A percentile compares a stretch with the other conserved stretches of the same genome.
Evolutionary conservation across 1,284 basidiomycete genomes (phyloP).

Genomic region (Trametes hirsuta): DNA sequence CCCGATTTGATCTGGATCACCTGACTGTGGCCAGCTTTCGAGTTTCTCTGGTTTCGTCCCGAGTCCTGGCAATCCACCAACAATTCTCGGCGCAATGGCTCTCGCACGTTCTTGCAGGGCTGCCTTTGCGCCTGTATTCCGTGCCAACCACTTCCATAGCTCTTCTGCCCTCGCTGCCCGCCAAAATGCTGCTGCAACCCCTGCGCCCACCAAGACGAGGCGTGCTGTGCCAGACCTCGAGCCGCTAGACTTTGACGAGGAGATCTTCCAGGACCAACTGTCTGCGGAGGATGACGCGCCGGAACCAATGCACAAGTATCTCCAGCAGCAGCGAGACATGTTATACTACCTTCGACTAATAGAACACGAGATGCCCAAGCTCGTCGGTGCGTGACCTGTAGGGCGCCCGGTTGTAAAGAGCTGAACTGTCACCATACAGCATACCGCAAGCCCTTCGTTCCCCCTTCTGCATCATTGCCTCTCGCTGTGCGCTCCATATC

Average conservation of each 20-base stretch:
- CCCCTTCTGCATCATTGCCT: constrained; percentile 59
- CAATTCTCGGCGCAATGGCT: constrained; percentile 25
- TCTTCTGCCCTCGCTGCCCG: constrained; percentile 19
- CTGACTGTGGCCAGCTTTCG: constrained; percentile 20
- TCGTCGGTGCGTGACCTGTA: constrained; percentile 65
- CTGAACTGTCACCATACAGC: constrained; percentile 43
- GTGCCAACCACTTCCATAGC: constrained; percentile 23
- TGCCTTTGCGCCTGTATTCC: constrained; percentile 13
- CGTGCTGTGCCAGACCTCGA: constrained; percentile 19
- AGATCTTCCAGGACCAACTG: constrained; percentile 24
- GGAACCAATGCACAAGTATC: constrained; percentile 44
- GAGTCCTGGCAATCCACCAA: background rate
- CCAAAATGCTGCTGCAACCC: constrained; percentile 4
- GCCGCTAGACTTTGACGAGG: constrained; percentile 17
- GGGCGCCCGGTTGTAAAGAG: constrained; percentile 13
- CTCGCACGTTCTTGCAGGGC: constrained; percentile 25
- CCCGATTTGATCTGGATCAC: constrained; percentile 17
- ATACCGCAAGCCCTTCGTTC: constrained; percentile 75
- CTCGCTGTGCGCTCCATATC: constrained; percentile 75
- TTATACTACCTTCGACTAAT: constrained; percentile 80
- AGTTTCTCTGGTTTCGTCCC: constrained; percentile 4
- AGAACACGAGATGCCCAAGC: constrained; percentile 81
- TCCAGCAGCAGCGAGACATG: constrained; percentile 71
- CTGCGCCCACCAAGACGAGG: constrained; percentile 8
- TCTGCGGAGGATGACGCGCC: constrained; percentile 52